Evolutionary conservation across 805 yeast species (phyloP).

Genomic region (Kregervanrija pseudodelftensis): DNA sequence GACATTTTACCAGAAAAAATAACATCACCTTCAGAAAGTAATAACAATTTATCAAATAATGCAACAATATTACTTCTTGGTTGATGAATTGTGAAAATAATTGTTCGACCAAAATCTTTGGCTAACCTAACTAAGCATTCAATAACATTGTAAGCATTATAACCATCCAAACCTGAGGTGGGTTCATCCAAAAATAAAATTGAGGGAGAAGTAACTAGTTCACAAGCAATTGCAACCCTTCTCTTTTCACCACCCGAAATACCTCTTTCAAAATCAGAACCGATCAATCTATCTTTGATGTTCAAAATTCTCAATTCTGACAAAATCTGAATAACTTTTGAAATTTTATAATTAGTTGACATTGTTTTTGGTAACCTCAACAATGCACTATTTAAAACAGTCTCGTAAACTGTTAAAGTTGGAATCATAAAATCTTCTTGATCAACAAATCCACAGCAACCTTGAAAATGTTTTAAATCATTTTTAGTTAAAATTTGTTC

Average conservation of each 20-base stretch:
- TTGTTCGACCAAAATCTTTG: slow-evolving; percentile 73
- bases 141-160: slow-evolving; percentile 85
- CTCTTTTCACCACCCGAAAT: slow-evolving; percentile 91
- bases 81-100: slow-evolving; percentile 91
- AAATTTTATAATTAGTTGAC: slow-evolving; percentile 64
- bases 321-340: slow-evolving; percentile 78
- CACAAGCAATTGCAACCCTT: slow-evolving; percentile 90
- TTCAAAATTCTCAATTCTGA: slow-evolving; percentile 76
- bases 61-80: slow-evolving; percentile 95
- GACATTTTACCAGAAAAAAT: slow-evolving; percentile 84
- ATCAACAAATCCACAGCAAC: slow-evolving; percentile 88
- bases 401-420: slow-evolving; percentile 91
- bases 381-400: slow-evolving; percentile 86
- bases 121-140: slow-evolving; percentile 80
- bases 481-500: slow-evolving; percentile 25
- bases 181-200: slow-evolving; percentile 85
- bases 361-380: slow-evolving; percentile 77
- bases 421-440: slow-evolving; percentile 90
- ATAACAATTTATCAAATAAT: slow-evolving; percentile 71
- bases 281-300: slow-evolving; percentile 80
- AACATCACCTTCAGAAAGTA: slow-evolving; percentile 78
- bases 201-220: slow-evolving; percentile 81
- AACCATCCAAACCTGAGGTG: slow-evolving; percentile 92
- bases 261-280: slow-evolving; percentile 85
- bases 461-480: slow-evolving; percentile 42